Percentiles rank a stretch among this genome's conserved stretches.
These are phyloP conservation scores for Cyberlindnera euphorbiae DNA, from an alignment of 805 yeast genomes.

Conservation along the genomic window DNA sequence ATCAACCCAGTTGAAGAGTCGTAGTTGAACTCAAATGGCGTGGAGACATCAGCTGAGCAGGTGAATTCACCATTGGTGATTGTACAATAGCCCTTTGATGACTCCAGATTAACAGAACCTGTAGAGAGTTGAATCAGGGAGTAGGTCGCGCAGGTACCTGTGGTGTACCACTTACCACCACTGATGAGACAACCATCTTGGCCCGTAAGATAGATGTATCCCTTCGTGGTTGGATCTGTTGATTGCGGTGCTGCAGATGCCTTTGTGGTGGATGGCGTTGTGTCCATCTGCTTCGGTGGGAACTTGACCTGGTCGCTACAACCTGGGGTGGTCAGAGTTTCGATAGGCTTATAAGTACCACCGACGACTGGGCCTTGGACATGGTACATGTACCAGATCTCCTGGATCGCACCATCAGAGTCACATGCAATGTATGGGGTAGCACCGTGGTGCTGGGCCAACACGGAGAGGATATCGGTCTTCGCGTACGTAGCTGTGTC, in stretches of 20 bases:
- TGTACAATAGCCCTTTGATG: slow-evolving; percentile 75
- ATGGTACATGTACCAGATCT: slow-evolving; percentile 74
- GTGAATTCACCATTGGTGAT: slow-evolving; percentile 26
- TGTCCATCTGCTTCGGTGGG: slow-evolving; percentile 37
- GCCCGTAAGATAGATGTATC: slow-evolving; percentile 44
- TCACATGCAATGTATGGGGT: slow-evolving; percentile 62
- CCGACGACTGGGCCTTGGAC: slow-evolving; percentile 66
- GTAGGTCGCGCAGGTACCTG: slow-evolving; percentile 84
- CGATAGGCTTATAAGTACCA: slow-evolving; percentile 63
- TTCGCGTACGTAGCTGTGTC: slow-evolving; percentile 9
- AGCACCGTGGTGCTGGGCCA: slow-evolving; percentile 46
- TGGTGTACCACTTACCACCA: slow-evolving; percentile 77
- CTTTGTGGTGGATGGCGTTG: slow-evolving; percentile 19
- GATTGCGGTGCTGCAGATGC: slow-evolving; percentile 18
- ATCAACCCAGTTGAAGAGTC: slow-evolving; percentile 8
- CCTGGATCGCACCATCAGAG: slow-evolving; percentile 37
- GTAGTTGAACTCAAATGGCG: slow-evolving; percentile 31
- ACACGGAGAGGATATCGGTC: slow-evolving; percentile 35
- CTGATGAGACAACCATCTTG: slow-evolving; percentile 76
- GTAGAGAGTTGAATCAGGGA: slow-evolving; percentile 30
- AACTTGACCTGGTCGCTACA: slow-evolving; percentile 65
- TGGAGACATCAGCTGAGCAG: slow-evolving; percentile 51
- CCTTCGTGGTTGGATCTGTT: slow-evolving; percentile 30
- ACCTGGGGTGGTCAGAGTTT: slow-evolving; percentile 47
- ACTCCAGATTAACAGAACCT: slow-evolving; percentile 55